These are phyloP conservation scores for Neofusicoccum laricinum DNA, from an alignment of 2,329 filamentous ascomycete species.

Conservation along the genomic window DNA sequence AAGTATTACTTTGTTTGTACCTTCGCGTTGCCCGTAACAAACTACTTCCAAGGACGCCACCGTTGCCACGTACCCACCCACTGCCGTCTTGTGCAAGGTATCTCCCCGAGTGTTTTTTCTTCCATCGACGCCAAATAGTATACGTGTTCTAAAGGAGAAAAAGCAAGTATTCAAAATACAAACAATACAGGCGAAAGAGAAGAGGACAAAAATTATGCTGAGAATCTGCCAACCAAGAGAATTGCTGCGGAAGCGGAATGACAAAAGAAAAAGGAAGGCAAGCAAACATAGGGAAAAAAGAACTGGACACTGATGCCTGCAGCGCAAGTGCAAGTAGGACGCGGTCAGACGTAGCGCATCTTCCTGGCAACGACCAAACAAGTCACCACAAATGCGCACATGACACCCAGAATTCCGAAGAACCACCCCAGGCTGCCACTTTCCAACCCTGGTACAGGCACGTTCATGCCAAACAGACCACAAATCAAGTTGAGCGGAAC, in stretches of 20 bases:
- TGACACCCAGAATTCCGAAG: conserved; percentile 58
- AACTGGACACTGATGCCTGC: background rate
- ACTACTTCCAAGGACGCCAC: background rate
- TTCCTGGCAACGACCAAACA: conserved; percentile 43
- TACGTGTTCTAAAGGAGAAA: background rate
- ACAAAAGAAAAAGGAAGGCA: background rate
- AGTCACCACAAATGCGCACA: conserved; percentile 45
- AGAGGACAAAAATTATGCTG: background rate
- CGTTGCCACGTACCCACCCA: background rate
- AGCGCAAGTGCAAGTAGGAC: background rate
- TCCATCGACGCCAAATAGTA: background rate
- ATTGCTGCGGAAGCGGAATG: background rate
- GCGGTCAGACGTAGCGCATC: conserved; percentile 30
- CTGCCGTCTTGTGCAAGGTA: background rate
- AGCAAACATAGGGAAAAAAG: background rate
- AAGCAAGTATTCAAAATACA: background rate
- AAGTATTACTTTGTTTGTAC: conserved; percentile 1
- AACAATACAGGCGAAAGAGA: background rate
- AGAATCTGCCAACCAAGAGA: background rate
- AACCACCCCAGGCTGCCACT: conserved; percentile 50
- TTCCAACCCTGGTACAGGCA: conserved; percentile 58
- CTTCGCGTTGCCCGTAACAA: background rate
- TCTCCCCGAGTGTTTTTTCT: background rate
- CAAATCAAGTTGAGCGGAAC: conserved; percentile 93
- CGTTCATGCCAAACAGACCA: conserved; percentile 86